These are phyloP conservation scores for Rosa rugosa DNA, from an alignment of 306 rosid genomes.

Conservation along the genomic window DNA sequence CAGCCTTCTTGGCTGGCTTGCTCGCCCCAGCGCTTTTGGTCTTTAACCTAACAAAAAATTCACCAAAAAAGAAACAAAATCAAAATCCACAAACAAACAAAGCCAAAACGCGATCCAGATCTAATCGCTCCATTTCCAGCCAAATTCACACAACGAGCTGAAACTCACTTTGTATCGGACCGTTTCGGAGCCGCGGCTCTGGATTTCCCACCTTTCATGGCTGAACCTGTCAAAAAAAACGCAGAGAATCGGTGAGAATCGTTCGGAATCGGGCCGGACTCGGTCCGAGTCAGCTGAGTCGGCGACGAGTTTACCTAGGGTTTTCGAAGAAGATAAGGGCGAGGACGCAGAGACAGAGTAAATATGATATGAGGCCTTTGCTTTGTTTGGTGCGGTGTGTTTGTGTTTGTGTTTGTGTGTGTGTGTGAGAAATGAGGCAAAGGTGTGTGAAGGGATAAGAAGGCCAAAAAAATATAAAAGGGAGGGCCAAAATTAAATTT, in stretches of 20 bases:
- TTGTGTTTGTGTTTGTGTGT: neutral
- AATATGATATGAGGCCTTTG: conserved; percentile 10
- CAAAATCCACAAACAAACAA: neutral
- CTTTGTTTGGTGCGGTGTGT: conserved; percentile 30
- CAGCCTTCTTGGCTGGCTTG: conserved; percentile 57
- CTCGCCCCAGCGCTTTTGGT: conserved; percentile 62
- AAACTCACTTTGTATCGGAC: conserved; percentile 51
- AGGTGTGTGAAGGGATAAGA: conserved; percentile 44
- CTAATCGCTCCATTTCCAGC: neutral
- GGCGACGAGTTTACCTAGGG: conserved; percentile 23
- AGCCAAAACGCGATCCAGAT: conserved; percentile 13
- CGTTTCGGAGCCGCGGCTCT: conserved; percentile 52
- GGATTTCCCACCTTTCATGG: conserved; percentile 66
- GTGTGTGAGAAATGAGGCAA: conserved; percentile 26
- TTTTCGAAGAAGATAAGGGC: conserved; percentile 26
- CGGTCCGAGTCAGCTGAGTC: conserved; percentile 20
- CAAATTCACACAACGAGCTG: neutral
- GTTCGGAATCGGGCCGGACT: neutral
- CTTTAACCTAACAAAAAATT: conserved; percentile 54
- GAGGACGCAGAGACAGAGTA: neutral
- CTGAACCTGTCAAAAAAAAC: conserved; percentile 23
- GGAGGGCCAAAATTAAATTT: conserved; percentile 26
- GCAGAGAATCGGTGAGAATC: conserved; percentile 12
- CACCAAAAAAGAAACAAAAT: neutral
- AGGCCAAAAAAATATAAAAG: conserved; percentile 25